Base-by-base conservation (phyloP, 345 rosid species). In the Linum lewisii region DNA sequence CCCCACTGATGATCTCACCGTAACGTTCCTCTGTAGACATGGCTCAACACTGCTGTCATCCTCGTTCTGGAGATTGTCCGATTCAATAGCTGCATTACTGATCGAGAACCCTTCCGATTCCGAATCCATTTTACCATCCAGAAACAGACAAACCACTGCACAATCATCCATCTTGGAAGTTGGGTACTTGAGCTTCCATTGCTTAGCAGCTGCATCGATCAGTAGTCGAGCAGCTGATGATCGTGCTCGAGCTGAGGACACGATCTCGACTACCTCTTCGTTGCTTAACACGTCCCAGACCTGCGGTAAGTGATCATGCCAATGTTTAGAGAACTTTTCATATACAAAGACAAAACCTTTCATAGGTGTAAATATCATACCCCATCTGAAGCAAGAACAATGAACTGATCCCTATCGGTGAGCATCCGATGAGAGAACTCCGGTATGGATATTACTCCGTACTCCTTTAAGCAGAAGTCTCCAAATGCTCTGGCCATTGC, bases 401-500 rank as follows among this genome's bases (percentile, higher is more conserved):
- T 83, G 76, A 94, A 94, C 69, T 87, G 99, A 77, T 94, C 99
- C 64, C 62, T 76, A 6, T 90, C 97, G 6, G 95, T 84, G 16
- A 94, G 93, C 54, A 76, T 20, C 22, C 85, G 86, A 64, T 94
- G 95, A 63, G 97, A 85, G 68, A 94, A 84, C 64, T 94, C 99
- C 0, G 97, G 99, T 32, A 87, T 73, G 0, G 97, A 94, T 61
- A 94, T 94, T 47, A 94, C 99, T 49, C 99, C 99, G 38, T 94
- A 94, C 58, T 94, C 99, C 80, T 94, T 94, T 55, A 94, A 73
- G 81, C 99, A 94, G 69, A 94, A 94, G 75, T 94, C 99, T 18
- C 99, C 99, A 64, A 94, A 94, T 26, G 99, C 99, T 59, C 99
- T 81, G 52, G 99, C 99, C 97, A 94, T 94, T 65, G 99, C 99